These are phyloP conservation scores for Poterioochromonas sp. DNA, from an alignment of 352 stramenopile genomes.

Conservation along the genomic window DNA sequence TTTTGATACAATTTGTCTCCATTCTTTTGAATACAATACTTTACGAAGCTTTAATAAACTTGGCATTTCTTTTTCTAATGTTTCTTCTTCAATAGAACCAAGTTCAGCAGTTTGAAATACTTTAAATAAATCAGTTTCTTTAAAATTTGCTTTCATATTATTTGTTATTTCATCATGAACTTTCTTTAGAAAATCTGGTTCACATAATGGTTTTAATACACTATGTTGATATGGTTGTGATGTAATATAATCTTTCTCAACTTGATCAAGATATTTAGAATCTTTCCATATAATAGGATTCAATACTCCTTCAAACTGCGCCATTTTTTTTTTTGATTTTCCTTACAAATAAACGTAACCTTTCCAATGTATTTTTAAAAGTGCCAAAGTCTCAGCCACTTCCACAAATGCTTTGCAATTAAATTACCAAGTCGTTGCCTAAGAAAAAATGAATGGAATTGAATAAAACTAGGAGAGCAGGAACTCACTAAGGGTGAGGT, in stretches of 20 bases:
- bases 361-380: no score
- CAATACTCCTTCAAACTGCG: no score
- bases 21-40: slow-evolving; percentile 70
- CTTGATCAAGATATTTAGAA: no score
- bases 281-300: no score
- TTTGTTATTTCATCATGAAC: slow-evolving; percentile 63
- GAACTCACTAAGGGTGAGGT: no score
- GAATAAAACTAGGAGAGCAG: no score
- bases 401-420: no score
- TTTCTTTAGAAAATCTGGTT: slow-evolving; percentile 29
- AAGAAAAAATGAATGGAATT: no score
- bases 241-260: background rate
- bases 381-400: no score
- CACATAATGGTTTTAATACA: slow-evolving; percentile 38
- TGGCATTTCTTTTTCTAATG: slow-evolving; percentile 49
- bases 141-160: slow-evolving; percentile 74
- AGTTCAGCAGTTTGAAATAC: slow-evolving; percentile 81
- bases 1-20: slow-evolving; percentile 60
- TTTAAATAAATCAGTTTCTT: slow-evolving; percentile 83
- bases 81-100: slow-evolving; percentile 54
- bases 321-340: no score
- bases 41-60: slow-evolving; percentile 63
- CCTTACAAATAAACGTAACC: no score
- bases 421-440: no score
- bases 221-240: background rate